phyloP scores from a whole-genome alignment of 306 rosid genomes.

The Mimosa bimucronata region DNA sequence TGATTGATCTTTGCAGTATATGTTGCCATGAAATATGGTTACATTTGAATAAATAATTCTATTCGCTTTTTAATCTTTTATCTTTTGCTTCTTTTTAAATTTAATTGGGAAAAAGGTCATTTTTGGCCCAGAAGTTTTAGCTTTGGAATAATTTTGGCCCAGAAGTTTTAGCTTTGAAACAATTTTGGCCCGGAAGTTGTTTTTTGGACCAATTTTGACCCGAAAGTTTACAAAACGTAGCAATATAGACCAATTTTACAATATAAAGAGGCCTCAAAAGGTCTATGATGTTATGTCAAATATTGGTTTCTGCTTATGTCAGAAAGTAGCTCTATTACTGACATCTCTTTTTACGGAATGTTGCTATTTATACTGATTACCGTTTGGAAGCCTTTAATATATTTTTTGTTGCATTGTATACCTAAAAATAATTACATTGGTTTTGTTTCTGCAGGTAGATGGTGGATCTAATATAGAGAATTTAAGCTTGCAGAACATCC shows the following conservation, averaged over 20 bases:
- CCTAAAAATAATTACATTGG: conserved; percentile 18
- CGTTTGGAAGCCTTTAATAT: conserved; percentile 19
- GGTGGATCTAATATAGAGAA: conserved; percentile 92
- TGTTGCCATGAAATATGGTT: conserved; percentile 9
- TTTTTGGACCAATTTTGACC: no score
- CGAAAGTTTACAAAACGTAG: no score
- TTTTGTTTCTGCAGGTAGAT: conserved; percentile 66
- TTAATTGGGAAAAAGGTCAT: no score
- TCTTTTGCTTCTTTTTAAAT: conserved; percentile 16
- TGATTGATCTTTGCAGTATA: conserved; percentile 10
- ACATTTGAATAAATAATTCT: background rate
- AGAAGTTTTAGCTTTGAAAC: no score
- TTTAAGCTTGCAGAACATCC: conserved; percentile 91
- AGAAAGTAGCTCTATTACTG: conserved; percentile 4
- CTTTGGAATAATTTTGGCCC: no score
- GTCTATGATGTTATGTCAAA: conserved; percentile 10
- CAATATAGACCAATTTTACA: no score
- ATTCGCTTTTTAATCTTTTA: background rate
- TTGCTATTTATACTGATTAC: conserved; percentile 8
- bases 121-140: no score
- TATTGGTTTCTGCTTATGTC: conserved; percentile 15
- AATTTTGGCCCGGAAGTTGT: no score
- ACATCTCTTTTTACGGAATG: conserved; percentile 18
- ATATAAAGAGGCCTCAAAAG: no score
- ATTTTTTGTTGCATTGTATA: background rate